Conservation (phyloP, 306 rosid species). For the Prunus armeniaca region DNA sequence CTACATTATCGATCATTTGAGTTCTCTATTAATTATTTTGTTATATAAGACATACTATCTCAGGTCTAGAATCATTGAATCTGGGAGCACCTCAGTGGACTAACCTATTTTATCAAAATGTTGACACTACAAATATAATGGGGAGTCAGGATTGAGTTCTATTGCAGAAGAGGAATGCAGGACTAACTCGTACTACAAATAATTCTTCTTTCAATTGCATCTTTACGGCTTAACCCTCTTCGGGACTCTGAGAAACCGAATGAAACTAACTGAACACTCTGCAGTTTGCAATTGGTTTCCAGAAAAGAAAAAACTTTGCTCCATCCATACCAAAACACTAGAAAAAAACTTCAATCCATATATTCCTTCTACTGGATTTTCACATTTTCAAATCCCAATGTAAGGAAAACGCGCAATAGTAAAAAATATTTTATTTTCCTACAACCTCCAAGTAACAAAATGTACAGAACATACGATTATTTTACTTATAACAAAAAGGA, state of each 20-base stretch:
- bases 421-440: neutral
- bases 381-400: neutral
- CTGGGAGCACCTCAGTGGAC: neutral
- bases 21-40: neutral
- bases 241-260: neutral
- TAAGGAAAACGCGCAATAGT: neutral
- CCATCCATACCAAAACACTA: neutral
- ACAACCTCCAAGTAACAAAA: neutral
- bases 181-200: neutral
- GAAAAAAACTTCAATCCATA: neutral
- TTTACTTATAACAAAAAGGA: neutral
- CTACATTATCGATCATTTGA: neutral
- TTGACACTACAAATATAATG: neutral
- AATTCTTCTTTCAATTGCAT: neutral
- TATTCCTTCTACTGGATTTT: neutral
- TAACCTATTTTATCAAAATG: neutral
- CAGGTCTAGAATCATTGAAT: neutral
- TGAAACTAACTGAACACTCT: neutral
- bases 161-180: neutral
- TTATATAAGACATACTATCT: neutral
- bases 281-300: neutral
- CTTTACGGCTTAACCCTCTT: neutral
- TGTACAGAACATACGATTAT: neutral
- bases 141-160: neutral
- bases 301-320: neutral